Conservation (phyloP, 140 eudicot genomes). For the Cichorium intybus region DNA sequence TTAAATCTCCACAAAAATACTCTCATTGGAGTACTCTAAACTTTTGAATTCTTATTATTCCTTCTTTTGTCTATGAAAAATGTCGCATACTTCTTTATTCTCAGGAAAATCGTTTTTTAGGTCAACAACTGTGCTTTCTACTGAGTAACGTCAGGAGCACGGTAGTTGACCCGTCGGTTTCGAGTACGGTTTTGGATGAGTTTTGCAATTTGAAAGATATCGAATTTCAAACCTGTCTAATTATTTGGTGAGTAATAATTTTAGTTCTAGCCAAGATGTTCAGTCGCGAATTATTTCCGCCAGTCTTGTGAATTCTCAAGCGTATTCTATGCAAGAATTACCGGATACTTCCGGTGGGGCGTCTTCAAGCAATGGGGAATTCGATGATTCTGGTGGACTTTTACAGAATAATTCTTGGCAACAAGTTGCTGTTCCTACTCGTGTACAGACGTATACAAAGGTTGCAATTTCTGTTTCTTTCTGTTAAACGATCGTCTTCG, state of each 20-base stretch:
- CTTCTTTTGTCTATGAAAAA: too few relatives aligned
- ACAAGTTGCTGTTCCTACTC: constrained; percentile 77
- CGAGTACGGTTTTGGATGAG: constrained; percentile 64
- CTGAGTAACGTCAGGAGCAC: constrained; percentile 68
- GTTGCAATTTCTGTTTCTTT: constrained; percentile 24
- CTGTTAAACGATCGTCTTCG: background rate
- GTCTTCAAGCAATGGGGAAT: constrained; percentile 91
- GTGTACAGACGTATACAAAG: constrained; percentile 92
- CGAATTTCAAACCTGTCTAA: constrained; percentile 66
- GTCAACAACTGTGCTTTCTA: too few relatives aligned
- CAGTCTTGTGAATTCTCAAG: constrained; percentile 85
- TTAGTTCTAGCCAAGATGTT: constrained; percentile 86
- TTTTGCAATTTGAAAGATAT: constrained; percentile 65
- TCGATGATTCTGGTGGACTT: constrained; percentile 58
- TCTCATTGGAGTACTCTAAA: too few relatives aligned
- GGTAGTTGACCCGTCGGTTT: constrained; percentile 74
- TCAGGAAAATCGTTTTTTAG: too few relatives aligned
- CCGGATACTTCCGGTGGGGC: constrained; percentile 96
- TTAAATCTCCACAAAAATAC: too few relatives aligned
- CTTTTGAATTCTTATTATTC: too few relatives aligned
- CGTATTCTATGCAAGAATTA: constrained; percentile 78
- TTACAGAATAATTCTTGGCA: constrained; percentile 78
- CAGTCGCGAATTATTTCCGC: constrained; percentile 93
- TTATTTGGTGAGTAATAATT: constrained; percentile 68
- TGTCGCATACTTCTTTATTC: too few relatives aligned